Evolutionary conservation across 495 filamentous ascomycete genomes (phyloP), one percentile per base, ranked within the genome.

Genomic region (Aspergillus campestris): DNA sequence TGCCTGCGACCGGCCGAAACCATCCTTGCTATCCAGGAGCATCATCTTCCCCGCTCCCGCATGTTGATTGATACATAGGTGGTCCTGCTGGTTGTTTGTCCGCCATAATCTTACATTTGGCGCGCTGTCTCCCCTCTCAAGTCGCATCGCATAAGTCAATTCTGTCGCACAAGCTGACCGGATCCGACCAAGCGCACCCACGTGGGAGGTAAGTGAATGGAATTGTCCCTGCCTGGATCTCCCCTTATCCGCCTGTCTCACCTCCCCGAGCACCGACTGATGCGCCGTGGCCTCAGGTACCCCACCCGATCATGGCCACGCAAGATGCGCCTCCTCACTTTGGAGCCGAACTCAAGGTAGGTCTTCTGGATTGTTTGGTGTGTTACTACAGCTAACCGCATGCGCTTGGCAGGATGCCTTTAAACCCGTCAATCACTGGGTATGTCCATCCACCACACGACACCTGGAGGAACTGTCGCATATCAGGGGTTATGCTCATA

Each of bases 391-490:
- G 4, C 18, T 24, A 24, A 24, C 18, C 18, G 18, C 18, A 24
- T 24, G 18, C 18, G 18, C 18, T 4, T 24, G 35, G 38, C 66
- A 92, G 87, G 92, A 98, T 81, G 82, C 82, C 54, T 96, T 95
- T 73, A 96, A 92, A 63, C 78, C 89, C 10, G 89, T 90, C 62
- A 95, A 92, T 61, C 75, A 75, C 59, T 98, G 94, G 91, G 83
- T 83, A 80, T 53, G 69, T 48, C 33, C 38, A 33, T 38, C 48
- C 57, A 39, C 38, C 36, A 58, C 40, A 34, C 41, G 50, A 45
- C 44, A 33, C 38, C 33, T n/a, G n/a, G 30, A 28, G 33, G 48
- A 51, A 55, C 44, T 49, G 59, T 58, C 57, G 18, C 18, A 24
- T 1, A 2, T 24, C 4, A 4, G 18, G 18, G 18, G 1, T 24